Conservation (phyloP, 192 early-diverging fungal species). For the Coemansia sp. region DNA sequence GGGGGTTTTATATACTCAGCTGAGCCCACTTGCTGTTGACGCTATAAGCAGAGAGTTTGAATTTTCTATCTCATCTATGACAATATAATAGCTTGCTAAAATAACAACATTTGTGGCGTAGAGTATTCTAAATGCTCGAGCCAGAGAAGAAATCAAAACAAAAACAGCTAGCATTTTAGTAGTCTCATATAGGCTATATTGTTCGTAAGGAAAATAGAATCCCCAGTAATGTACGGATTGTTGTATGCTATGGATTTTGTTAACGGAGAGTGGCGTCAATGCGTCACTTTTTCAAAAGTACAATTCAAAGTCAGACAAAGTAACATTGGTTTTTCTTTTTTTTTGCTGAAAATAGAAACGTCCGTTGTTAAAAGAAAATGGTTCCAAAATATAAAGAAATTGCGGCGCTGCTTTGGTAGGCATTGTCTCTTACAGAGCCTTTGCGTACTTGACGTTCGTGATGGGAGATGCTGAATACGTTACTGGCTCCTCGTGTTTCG, state of each 20-base stretch:
- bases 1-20: not conserved
- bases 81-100: not conserved
- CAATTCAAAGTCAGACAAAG: not conserved
- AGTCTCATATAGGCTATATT: not conserved
- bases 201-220: not conserved
- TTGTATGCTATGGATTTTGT: not conserved
- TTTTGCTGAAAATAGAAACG: not conserved
- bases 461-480: not conserved
- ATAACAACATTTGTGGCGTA: not conserved
- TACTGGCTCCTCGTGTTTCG: not conserved
- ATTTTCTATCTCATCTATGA: not conserved
- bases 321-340: not conserved
- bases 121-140: not conserved
- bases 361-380: not conserved
- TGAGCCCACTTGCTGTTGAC: not conserved
- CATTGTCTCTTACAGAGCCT: not conserved
- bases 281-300: not conserved
- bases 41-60: no score
- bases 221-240: not conserved
- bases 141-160: conserved; percentile 3
- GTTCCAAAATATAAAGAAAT: not conserved
- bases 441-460: conserved; percentile 1
- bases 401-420: not conserved
- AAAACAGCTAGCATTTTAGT: not conserved
- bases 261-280: not conserved